Base-by-base conservation (phyloP, 345 rosid species). In the Microcos paniculata region DNA sequence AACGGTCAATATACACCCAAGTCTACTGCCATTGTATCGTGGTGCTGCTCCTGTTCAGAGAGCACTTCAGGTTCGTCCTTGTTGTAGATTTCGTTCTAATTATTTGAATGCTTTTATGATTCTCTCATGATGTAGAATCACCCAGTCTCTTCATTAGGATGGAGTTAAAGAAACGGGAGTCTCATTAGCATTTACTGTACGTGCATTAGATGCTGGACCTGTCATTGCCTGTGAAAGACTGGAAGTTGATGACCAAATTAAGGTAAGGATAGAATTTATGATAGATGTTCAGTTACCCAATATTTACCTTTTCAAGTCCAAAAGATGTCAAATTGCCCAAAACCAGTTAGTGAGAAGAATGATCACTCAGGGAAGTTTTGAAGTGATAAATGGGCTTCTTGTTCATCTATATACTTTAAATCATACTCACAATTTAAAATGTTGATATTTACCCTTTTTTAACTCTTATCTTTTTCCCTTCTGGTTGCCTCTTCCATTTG, bases 11-110 rank as follows among this genome's bases (percentile, higher is more conserved):
- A 84, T 96, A 82, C 99, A 93, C 73, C 99, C 98, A 53, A 96
- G 98, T 85, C 82, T 96, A 79, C 79, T 96, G 42, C 99, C 98
- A 0, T 73, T 86, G 38, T 95, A 95, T 64, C 97, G 97, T 77
- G 98, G 99, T 57, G 99, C 97, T 84, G 97, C 99, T 80, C 97
- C 97, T 70, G 98, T 91, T 80, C 99, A 96, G 79, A 88, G 98
- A 81, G 94, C 94, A 61, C 79, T 93, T 77, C 89, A 89, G 96
- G 98, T 93, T 59, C 72, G 42, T 64, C 63, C 24, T 14, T 70
- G 51, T 64, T 58, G n/a, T 67, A 38, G 43, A 73, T 66, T 70
- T 62, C 53, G 14, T 23, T 66, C 21, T 15, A 45, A 24, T 67
- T 51, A 66, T 31, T 69, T 46, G 38, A 28, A 71, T 73, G 42